These are phyloP conservation scores for Kwoniella shandongensis DNA, from an alignment of 768 basidiomycete genomes.

Conservation along the genomic window DNA sequence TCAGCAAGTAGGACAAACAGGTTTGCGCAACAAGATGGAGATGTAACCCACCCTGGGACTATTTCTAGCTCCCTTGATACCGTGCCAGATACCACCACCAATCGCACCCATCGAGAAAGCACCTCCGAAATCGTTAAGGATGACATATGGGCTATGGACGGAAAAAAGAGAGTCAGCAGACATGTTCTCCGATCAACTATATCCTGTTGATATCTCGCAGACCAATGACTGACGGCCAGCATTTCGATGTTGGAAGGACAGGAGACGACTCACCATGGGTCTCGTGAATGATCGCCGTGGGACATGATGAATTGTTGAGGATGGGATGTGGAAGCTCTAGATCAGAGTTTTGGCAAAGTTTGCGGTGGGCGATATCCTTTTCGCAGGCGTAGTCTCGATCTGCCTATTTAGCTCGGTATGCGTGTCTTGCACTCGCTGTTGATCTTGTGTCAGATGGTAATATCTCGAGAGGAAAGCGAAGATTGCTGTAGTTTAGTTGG, in stretches of 20 bases:
- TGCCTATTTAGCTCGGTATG: no score
- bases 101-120: constrained; percentile 98
- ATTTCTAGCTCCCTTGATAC: constrained; percentile 95
- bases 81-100: constrained; percentile 97
- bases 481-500: not conserved
- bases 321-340: not conserved
- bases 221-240: no score
- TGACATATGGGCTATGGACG: constrained; percentile 90
- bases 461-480: not conserved
- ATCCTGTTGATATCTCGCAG: no score
- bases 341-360: not conserved
- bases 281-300: constrained; percentile 87
- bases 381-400: no score
- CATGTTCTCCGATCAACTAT: not conserved
- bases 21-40: not conserved
- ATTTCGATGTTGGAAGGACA: no score
- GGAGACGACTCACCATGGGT: constrained; percentile 78
- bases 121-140: constrained; percentile 96
- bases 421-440: no score
- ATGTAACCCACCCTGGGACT: constrained; percentile 73
- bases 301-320: constrained; percentile 63
- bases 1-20: no score
- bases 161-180: no score
- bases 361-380: not conserved
- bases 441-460: no score